Base-by-base conservation (phyloP, 1,284 basidiomycete genomes). In the Malassezia dermatis region DNA sequence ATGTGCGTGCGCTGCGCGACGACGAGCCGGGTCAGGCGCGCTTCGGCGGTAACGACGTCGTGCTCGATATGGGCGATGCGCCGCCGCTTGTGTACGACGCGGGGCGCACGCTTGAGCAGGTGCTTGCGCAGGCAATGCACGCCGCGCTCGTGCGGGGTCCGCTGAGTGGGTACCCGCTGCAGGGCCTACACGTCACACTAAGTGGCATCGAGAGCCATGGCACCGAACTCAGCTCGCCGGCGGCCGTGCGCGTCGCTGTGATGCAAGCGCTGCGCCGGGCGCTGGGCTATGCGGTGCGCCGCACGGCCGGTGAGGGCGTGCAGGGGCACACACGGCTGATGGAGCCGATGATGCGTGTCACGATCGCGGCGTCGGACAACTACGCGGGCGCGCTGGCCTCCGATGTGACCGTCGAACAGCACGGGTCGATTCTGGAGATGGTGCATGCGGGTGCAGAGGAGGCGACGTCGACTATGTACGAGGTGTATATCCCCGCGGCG, bases 401-500 rank as follows among this genome's bases (percentile, higher is more conserved):
- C 15, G 69, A 73, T 49, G 58, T 73, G 39, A 68, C 64, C 3
- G 54, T 59, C 32, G 67, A 69, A 49, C 71, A 73, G 48, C 56
- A 59, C 26, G 71, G 66, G 1, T 21, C 56, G 12, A 66, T 73
- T 13, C 37, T 61, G 8, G 66, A 69, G 7, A 67, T 73, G 12
- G 46, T 62, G 3, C 68, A 67, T 30, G 24, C 41, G 24, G 28
- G 13, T 0, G 51, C 41, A 3, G 52, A 84, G 82, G 64, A 81
- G 84, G 13, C 81, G 87, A 77, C 40, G 78, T 76, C 8, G 78
- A 79, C 13, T 82, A 37, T 79, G 39, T 78, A 79, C 12, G 69
- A 78, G 4, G 76, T 86, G 3, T 88, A 87, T 67, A 76, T 88
- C 8, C 86, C 87, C 11, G 82, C 86, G 0, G 77, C 79, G 77